Evolutionary conservation across 495 filamentous ascomycete genomes (phyloP).

Genomic region (Cercophora sp.): DNA sequence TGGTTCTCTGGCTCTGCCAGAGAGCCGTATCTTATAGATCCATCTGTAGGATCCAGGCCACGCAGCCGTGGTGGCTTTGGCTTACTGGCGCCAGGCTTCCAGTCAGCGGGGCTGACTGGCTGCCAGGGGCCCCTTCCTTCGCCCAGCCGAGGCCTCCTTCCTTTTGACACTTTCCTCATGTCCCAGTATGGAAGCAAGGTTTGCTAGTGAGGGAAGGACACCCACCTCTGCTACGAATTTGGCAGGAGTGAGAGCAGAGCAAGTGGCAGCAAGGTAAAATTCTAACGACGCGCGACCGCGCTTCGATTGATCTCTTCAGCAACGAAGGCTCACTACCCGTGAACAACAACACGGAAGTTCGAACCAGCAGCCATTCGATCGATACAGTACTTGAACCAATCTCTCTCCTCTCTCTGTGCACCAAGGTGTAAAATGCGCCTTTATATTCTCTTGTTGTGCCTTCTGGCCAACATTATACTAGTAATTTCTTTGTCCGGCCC

Average conservation of each 20-base stretch:
- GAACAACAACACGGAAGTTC: not conserved
- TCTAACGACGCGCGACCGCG: not conserved
- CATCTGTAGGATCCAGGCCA: too few relatives aligned
- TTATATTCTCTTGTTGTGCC: not conserved
- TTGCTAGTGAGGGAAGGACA: not conserved
- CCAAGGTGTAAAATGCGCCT: too few relatives aligned
- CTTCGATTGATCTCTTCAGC: conserved; percentile 4
- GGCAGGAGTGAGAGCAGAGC: conserved; percentile 5
- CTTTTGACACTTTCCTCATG: not conserved
- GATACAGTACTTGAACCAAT: too few relatives aligned
- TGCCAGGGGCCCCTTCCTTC: too few relatives aligned
- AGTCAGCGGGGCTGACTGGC: too few relatives aligned
- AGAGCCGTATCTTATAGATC: too few relatives aligned
- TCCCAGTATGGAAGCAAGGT: too few relatives aligned
- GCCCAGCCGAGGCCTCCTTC: too few relatives aligned
- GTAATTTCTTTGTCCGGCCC: not conserved
- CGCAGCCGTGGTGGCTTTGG: too few relatives aligned
- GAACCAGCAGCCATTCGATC: not conserved
- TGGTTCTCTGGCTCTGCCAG: too few relatives aligned
- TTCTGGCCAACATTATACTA: not conserved
- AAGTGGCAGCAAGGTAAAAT: conserved; percentile 1
- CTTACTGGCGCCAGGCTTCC: too few relatives aligned
- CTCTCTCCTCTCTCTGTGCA: too few relatives aligned
- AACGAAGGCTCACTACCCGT: not conserved
- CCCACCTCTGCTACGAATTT: not conserved